phyloP scores from a whole-genome alignment of 257 asterid species.

The Capsicum pubescens region DNA sequence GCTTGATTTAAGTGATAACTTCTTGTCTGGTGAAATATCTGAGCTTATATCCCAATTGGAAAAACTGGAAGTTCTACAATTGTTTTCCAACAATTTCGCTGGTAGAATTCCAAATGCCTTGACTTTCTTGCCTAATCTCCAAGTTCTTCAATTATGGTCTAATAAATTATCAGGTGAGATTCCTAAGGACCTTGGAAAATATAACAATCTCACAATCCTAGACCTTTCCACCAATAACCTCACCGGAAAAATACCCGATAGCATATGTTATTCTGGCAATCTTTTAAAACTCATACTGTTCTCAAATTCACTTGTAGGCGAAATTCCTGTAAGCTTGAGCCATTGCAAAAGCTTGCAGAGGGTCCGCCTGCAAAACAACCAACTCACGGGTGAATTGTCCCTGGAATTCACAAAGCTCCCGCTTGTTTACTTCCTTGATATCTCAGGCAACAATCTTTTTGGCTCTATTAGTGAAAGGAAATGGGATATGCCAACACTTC shows the following conservation, averaged over 20 bases:
- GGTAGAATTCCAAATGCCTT: conserved; percentile 72
- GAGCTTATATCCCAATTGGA: conserved; percentile 45
- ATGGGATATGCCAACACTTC: conserved; percentile 83
- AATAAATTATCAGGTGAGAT: conserved; percentile 66
- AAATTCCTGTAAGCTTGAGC: conserved; percentile 55
- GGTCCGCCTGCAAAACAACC: conserved; percentile 68
- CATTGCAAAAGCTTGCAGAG: conserved; percentile 72
- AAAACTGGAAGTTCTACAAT: conserved; percentile 70
- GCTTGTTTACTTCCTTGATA: conserved; percentile 68
- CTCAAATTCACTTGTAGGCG: conserved; percentile 70
- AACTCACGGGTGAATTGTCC: conserved; percentile 57
- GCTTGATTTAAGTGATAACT: conserved; percentile 82
- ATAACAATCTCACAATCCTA: conserved; percentile 65
- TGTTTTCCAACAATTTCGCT: conserved; percentile 70
- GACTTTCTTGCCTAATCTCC: conserved; percentile 61
- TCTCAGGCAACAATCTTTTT: conserved; percentile 58
- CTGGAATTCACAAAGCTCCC: conserved; percentile 60
- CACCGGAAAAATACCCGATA: conserved; percentile 67
- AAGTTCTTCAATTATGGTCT: conserved; percentile 84
- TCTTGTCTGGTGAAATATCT: conserved; percentile 68
- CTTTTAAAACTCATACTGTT: conserved; percentile 79
- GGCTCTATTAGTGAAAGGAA: conserved; percentile 53
- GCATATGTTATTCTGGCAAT: conserved; percentile 53
- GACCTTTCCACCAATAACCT: conserved; percentile 85
- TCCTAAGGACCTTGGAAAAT: conserved; percentile 62